Evolutionary conservation across 768 basidiomycete species (phyloP).

Genomic region (Stropharia rugosoannulata): DNA sequence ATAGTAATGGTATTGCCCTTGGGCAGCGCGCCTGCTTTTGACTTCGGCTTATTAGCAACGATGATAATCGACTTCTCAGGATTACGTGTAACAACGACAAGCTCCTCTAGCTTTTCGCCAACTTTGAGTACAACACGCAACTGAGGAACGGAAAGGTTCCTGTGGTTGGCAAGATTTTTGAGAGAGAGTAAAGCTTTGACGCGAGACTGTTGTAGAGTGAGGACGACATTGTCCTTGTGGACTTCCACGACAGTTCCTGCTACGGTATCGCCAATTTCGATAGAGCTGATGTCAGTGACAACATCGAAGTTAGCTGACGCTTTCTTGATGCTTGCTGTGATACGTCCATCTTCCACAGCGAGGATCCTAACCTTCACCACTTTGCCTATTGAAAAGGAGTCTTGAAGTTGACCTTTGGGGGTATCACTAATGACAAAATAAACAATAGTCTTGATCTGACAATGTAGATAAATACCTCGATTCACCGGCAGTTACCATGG

Average conservation of each 20-base stretch:
- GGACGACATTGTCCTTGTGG: slow-evolving; percentile 80
- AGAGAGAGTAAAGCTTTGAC: slow-evolving; percentile 84
- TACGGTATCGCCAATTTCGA: slow-evolving; percentile 76
- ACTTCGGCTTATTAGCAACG: slow-evolving; percentile 71
- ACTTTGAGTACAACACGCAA: slow-evolving; percentile 59
- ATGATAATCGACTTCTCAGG: slow-evolving; percentile 85
- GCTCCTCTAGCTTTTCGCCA: slow-evolving; percentile 70
- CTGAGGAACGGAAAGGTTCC: slow-evolving; percentile 62
- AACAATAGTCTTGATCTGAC: background rate
- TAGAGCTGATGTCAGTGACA: slow-evolving; percentile 61
- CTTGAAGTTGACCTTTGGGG: slow-evolving; percentile 49
- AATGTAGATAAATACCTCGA: slow-evolving; percentile 53
- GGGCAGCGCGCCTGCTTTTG: slow-evolving; percentile 43
- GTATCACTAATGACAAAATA: slow-evolving; percentile 55
- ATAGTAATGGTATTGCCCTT: slow-evolving; percentile 54
- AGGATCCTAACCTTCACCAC: slow-evolving; percentile 84
- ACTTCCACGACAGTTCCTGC: slow-evolving; percentile 74
- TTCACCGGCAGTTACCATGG: slow-evolving; percentile 77
- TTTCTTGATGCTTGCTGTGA: slow-evolving; percentile 87
- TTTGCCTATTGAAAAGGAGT: slow-evolving; percentile 76
- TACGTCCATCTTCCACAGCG: slow-evolving; percentile 56
- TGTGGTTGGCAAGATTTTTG: slow-evolving; percentile 82
- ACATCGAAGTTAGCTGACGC: slow-evolving; percentile 51
- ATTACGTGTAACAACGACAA: slow-evolving; percentile 89
- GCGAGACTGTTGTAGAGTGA: slow-evolving; percentile 68